Evolutionary conservation across 164 flowering plant species (phyloP).

Genomic region (Kalanchoe fedtschenkoi): DNA sequence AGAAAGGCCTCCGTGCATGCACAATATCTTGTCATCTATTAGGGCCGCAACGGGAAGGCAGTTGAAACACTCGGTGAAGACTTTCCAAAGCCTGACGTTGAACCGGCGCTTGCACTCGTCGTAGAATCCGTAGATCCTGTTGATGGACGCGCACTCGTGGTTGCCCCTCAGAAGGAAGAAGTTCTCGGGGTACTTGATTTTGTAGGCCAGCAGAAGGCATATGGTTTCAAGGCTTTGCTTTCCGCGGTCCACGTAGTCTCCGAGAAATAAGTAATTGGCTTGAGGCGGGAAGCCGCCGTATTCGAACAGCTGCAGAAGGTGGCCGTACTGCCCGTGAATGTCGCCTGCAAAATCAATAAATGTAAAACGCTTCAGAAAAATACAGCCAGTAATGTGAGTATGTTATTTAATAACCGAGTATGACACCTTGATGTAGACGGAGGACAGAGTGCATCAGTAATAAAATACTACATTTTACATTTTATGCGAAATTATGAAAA

Average conservation of each 20-base stretch:
- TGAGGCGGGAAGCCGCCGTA: conserved; percentile 75
- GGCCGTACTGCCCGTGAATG: conserved; percentile 77
- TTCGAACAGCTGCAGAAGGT: conserved; percentile 71
- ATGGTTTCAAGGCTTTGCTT: conserved; percentile 79
- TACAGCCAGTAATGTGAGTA: not conserved
- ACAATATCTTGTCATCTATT: conserved; percentile 71
- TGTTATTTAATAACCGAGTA: no score
- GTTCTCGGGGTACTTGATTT: conserved; percentile 73
- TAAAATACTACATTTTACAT: not conserved
- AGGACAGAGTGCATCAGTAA: not conserved
- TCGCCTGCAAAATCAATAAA: conserved; percentile 34
- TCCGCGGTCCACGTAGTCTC: conserved; percentile 87
- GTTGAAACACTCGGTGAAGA: conserved; percentile 67
- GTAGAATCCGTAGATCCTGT: conserved; percentile 80
- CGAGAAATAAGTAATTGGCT: conserved; percentile 67
- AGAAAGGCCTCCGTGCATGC: conserved; percentile 95
- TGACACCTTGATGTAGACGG: no score
- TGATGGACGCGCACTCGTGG: conserved; percentile 76
- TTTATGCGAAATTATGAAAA: no score
- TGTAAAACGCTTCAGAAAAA: not conserved
- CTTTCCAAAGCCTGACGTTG: conserved; percentile 72
- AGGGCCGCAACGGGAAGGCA: conserved; percentile 87
- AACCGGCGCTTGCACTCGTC: conserved; percentile 84
- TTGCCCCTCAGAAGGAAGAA: conserved; percentile 74
- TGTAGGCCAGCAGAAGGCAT: conserved; percentile 75